These are phyloP conservation scores for Annulohypoxylon maeteangense DNA, from an alignment of 495 filamentous ascomycete species.

Conservation along the genomic window DNA sequence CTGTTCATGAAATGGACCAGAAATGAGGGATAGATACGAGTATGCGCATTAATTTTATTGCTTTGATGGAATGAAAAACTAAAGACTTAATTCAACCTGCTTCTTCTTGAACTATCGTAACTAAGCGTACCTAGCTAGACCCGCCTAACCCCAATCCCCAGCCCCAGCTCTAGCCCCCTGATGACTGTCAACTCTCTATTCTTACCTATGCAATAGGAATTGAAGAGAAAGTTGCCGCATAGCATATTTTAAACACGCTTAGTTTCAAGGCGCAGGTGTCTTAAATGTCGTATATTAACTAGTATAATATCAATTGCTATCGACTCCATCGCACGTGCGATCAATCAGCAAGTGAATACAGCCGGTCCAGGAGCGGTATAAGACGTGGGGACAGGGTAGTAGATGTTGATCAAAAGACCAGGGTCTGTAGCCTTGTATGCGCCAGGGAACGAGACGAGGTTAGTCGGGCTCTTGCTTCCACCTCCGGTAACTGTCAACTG, in stretches of 20 bases:
- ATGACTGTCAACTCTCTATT: no score
- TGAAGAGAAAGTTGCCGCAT: not conserved
- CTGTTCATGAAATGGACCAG: no score
- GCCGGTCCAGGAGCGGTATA: slow-evolving; percentile 58
- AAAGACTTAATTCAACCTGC: not conserved
- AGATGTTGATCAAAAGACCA: slow-evolving; percentile 52
- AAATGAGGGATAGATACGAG: slow-evolving; percentile 18
- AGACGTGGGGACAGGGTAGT: slow-evolving; percentile 50
- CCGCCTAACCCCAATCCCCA: no score
- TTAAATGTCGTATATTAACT: not conserved
- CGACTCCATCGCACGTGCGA: not conserved
- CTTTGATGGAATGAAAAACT: slow-evolving; percentile 30
- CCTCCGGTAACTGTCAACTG: slow-evolving; percentile 50
- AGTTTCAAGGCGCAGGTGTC: not conserved
- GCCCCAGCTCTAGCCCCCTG: no score
- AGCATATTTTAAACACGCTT: not conserved
- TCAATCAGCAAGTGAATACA: slow-evolving; percentile 54
- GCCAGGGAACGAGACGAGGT: slow-evolving; percentile 49
- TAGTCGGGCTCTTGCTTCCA: slow-evolving; percentile 45
- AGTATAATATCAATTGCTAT: not conserved
- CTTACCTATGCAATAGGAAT: not conserved
- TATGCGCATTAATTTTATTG: slow-evolving; percentile 37
- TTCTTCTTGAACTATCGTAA: not conserved
- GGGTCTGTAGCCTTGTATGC: slow-evolving; percentile 51
- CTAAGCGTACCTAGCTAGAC: not conserved